Percentiles rank a stretch among this genome's conserved stretches.
These are phyloP conservation scores for Pseudozyma pruni DNA, from an alignment of 1,284 basidiomycete species.

Conservation along the genomic window DNA sequence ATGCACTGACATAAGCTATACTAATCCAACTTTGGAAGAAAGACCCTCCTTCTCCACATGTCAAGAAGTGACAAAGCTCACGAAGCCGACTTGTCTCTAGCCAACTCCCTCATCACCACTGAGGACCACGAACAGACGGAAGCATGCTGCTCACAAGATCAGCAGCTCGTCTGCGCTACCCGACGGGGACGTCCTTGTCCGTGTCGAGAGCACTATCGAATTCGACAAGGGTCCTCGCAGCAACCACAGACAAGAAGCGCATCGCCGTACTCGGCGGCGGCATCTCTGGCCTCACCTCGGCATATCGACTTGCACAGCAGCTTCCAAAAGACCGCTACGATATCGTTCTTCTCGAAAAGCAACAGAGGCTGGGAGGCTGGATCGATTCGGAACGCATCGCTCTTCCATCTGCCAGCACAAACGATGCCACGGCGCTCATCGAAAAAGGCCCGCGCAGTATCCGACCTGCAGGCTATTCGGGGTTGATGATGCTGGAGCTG, in stretches of 20 bases:
- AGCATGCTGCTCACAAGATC: constrained; percentile 33
- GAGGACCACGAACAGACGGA: not conserved
- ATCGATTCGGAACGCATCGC: constrained; percentile 75
- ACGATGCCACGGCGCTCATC: constrained; percentile 42
- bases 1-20: constrained; percentile 17
- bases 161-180: constrained; percentile 14
- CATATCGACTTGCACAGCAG: constrained; percentile 78
- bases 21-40: not conserved
- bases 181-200: not conserved
- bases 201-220: constrained; percentile 6
- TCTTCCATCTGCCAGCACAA: constrained; percentile 12
- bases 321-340: constrained; percentile 71
- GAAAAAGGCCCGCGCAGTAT: constrained; percentile 64
- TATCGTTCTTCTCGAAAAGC: constrained; percentile 79
- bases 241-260: constrained; percentile 26
- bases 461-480: constrained; percentile 57
- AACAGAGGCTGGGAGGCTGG: constrained; percentile 82
- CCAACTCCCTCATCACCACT: no score
- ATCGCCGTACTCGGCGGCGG: constrained; percentile 81
- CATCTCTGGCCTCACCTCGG: constrained; percentile 81
- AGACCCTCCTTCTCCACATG: constrained; percentile 16
- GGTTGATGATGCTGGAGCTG: constrained; percentile 75
- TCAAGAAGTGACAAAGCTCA: not conserved
- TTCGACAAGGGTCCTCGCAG: constrained; percentile 13
- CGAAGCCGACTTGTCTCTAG: not conserved